A percentile compares a stretch with the other conserved stretches of the same genome.
Evolutionary conservation across 129 eudicot genomes (phyloP).

Genomic region (Flaveria ramosissima): DNA sequence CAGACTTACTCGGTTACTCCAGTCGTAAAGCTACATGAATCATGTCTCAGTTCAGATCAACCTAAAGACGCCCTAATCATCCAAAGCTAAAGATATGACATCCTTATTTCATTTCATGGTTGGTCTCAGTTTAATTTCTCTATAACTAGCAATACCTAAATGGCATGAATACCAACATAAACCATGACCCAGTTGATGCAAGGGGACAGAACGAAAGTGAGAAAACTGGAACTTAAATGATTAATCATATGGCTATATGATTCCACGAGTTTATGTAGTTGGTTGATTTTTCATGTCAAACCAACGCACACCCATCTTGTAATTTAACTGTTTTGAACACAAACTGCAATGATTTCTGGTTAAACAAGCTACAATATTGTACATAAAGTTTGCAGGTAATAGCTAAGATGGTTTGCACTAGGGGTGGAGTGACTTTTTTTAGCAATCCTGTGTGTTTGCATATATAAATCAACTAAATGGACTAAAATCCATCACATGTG

Average conservation of each 20-base stretch:
- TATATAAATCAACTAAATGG: background rate
- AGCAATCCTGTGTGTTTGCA: background rate
- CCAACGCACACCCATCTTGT: background rate
- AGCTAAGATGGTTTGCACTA: slow-evolving; percentile 1
- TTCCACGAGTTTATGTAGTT: background rate
- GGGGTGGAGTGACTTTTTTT: background rate
- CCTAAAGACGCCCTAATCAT: background rate
- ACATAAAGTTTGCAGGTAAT: background rate
- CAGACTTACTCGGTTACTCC: background rate
- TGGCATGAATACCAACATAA: background rate
- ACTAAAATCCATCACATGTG: background rate
- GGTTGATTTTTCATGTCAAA: background rate
- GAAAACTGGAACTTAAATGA: background rate
- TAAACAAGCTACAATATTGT: background rate
- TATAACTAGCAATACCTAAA: background rate
- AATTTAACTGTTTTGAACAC: background rate
- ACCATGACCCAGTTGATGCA: background rate
- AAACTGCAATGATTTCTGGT: background rate
- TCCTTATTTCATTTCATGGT: slow-evolving; percentile 8
- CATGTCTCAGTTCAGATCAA: background rate
- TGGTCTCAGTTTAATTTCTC: slow-evolving; percentile 12
- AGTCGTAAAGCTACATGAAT: slow-evolving; percentile 2
- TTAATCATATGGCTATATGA: background rate
- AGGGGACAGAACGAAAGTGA: background rate
- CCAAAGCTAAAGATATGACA: background rate